phyloP scores from a whole-genome alignment of 2,329 filamentous ascomycete genomes.

The Venturia oleaginea region DNA sequence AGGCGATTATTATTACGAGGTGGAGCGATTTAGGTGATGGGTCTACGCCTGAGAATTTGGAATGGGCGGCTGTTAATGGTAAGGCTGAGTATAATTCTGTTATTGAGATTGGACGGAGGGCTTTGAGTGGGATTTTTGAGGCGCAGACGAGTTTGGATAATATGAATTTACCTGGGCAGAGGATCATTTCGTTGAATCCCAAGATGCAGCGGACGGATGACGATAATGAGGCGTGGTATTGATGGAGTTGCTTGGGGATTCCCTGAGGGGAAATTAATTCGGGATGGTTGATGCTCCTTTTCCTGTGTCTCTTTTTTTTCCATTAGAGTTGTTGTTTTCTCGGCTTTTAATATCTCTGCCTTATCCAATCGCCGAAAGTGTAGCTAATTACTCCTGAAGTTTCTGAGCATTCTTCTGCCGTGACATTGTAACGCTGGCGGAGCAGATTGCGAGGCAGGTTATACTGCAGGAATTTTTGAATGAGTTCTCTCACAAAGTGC shows the following conservation, averaged over 20 bases:
- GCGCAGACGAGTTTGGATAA: conserved; percentile 34
- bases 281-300: too few species aligned
- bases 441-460: too few species aligned
- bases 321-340: too few species aligned
- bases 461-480: too few species aligned
- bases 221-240: conserved; percentile 49
- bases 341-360: too few species aligned
- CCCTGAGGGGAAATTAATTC: too few species aligned
- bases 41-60: conserved; percentile 37
- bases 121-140: conserved; percentile 52
- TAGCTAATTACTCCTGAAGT: too few species aligned
- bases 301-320: too few species aligned
- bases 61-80: conserved; percentile 47
- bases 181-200: conserved; percentile 51
- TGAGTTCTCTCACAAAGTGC: too few species aligned
- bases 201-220: conserved; percentile 44
- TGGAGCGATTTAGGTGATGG: conserved; percentile 55
- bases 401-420: too few species aligned
- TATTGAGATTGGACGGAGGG: conserved; percentile 41
- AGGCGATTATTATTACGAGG: conserved; percentile 50
- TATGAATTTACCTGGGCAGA: conserved; percentile 48
- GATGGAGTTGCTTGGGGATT: background rate
- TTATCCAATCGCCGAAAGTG: too few species aligned
- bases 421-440: too few species aligned
- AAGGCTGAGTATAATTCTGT: conserved; percentile 45